Evolutionary conservation across 2,329 filamentous ascomycete genomes (phyloP).

Genomic region (Botrytis porri): DNA sequence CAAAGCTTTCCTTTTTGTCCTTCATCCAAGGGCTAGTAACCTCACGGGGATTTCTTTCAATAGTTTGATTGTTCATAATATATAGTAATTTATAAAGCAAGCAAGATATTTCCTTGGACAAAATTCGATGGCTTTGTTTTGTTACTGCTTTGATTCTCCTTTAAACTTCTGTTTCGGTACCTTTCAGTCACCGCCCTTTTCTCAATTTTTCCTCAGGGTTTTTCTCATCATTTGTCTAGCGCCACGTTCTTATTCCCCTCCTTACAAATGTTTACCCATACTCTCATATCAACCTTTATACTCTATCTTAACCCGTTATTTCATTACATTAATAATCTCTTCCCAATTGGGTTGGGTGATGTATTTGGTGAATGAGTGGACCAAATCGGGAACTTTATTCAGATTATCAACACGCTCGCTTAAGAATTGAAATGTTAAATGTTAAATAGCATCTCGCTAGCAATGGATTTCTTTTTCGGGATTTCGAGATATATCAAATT

Average conservation of each 20-base stretch:
- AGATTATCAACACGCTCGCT: neutral
- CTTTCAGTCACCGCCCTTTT: neutral
- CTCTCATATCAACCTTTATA: neutral
- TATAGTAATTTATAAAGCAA: neutral
- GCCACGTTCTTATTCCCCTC: neutral
- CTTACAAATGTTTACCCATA: neutral
- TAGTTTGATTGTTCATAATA: neutral
- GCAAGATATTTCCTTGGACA: neutral
- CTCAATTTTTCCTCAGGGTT: rapidly evolving
- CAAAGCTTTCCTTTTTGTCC: neutral
- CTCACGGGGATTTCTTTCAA: neutral
- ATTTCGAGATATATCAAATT: neutral
- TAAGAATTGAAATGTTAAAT: neutral
- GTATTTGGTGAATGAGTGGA: neutral
- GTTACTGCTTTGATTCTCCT: neutral
- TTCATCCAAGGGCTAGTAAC: neutral
- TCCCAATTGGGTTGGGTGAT: neutral
- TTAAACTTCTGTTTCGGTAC: neutral
- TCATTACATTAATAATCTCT: neutral
- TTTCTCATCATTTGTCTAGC: neutral
- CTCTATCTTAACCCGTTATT: too few species aligned
- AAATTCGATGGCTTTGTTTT: neutral
- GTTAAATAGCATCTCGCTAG: neutral
- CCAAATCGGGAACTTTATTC: neutral
- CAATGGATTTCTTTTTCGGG: too few species aligned